Base-by-base conservation (phyloP, 495 filamentous ascomycete genomes). In the Daldinia concentrica region DNA sequence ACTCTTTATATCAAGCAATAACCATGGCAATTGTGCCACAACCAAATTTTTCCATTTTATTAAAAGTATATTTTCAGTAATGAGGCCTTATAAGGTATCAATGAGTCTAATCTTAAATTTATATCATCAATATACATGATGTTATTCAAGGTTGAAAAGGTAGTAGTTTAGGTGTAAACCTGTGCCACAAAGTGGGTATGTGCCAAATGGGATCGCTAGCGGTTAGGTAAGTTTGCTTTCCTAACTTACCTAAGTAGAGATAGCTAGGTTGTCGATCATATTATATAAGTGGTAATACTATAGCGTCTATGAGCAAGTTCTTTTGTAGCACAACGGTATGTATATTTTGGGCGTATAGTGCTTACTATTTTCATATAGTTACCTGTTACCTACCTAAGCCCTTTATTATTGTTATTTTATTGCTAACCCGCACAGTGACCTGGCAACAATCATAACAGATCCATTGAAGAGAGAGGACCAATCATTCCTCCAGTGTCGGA, bases 221-320 rank as follows among this genome's bases (percentile, higher is more conserved):
- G n/a, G n/a, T n/a, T n/a, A n/a, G n/a, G n/a, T n/a, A 34, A 34
- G 32, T 48, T 62, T 27, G 41, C 50, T 50, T 36, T 14, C 56
- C 30, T 34, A 55, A 50, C 43, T n/a, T 27, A 43, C n/a, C n/a
- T n/a, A 27, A 29, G 29, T 68, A 29, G 39, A 58, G 30, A 19
- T 66, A 24, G 36, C 5, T 24, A 36, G 11, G 8, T 22, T 57
- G 54, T 66, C 55, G 52, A 67, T 63, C 58, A 15, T 37, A 22
- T 29, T 55, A 26, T 39, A 50, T 65, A 57, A 56, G 57, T 45
- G 37, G 30, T 11, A 62, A 54, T 34, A 56, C 8, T 32, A 66
- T 62, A 24, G 19, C 50, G 7, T 50, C 37, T 22, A 56, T 45
- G 19, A 65, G 29, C 27, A 51, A 22, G 45, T 41, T 19, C 61